Conservation (phyloP, 2,329 filamentous ascomycete genomes). For the Neofusicoccum ribis region DNA sequence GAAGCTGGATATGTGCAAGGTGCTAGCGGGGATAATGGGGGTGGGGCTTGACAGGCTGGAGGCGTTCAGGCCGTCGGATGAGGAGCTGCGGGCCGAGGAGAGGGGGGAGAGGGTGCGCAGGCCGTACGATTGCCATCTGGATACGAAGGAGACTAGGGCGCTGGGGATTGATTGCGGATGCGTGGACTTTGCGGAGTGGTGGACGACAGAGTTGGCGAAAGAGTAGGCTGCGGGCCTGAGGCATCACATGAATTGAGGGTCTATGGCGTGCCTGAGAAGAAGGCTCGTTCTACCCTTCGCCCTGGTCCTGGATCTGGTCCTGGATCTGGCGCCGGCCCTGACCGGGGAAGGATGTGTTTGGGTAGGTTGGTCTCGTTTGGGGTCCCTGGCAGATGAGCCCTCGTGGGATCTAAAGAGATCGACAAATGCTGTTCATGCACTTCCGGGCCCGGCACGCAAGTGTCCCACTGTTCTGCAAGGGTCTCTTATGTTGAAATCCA, state of each 20-base stretch:
- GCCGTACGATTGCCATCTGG: constrained; percentile 86
- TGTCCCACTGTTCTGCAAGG: not conserved
- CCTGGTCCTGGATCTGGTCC: not conserved
- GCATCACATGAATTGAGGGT: not conserved
- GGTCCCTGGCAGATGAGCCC: not conserved
- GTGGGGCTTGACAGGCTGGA: constrained; percentile 64
- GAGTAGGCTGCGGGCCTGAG: not conserved
- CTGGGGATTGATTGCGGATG: constrained; percentile 74
- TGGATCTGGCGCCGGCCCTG: not conserved
- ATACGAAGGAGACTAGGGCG: constrained; percentile 70
- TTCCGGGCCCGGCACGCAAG: not conserved
- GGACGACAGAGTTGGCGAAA: constrained; percentile 44
- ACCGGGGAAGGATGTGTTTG: not conserved
- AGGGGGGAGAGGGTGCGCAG: constrained; percentile 58
- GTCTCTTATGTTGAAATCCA: not conserved
- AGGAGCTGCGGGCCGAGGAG: constrained; percentile 69
- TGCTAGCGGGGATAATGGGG: constrained; percentile 77
- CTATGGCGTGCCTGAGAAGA: not conserved
- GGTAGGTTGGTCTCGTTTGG: not conserved
- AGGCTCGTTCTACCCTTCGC: not conserved
- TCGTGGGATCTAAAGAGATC: not conserved
- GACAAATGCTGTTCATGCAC: not conserved
- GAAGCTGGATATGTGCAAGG: constrained; percentile 84
- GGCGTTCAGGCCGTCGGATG: constrained; percentile 56
- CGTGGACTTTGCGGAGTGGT: constrained; percentile 78